Percentiles rank a stretch among this genome's conserved stretches.
Evolutionary conservation across 129 eudicot species (phyloP).

Genomic region (Helichrysum umbraculigerum): DNA sequence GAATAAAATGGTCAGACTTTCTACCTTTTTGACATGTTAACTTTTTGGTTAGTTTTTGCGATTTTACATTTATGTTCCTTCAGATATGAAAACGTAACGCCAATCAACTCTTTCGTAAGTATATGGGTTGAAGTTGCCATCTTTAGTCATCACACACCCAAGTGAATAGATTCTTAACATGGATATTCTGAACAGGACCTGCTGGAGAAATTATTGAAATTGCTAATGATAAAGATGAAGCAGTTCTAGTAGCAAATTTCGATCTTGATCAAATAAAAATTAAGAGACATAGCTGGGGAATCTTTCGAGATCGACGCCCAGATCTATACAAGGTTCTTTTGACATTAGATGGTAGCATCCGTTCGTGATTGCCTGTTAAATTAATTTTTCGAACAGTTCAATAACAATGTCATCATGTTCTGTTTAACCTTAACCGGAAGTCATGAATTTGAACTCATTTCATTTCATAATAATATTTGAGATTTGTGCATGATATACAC

Average conservation of each 20-base stretch:
- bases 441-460: slow-evolving; percentile 27
- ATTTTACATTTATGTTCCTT: not conserved
- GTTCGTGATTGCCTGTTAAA: slow-evolving; percentile 41
- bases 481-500: slow-evolving; percentile 17
- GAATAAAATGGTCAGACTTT: not conserved
- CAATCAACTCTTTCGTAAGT: not conserved
- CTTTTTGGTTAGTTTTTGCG: not conserved
- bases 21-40: not conserved
- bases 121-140: no score
- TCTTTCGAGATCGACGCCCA: slow-evolving; percentile 95
- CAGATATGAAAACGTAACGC: not conserved
- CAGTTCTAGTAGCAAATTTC: slow-evolving; percentile 71
- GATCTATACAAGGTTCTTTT: slow-evolving; percentile 95
- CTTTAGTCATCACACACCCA: no score
- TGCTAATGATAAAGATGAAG: slow-evolving; percentile 88
- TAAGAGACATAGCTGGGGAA: slow-evolving; percentile 90
- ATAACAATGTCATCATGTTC: slow-evolving; percentile 23
- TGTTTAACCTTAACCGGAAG: slow-evolving; percentile 23
- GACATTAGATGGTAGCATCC: slow-evolving; percentile 84
- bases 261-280: slow-evolving; percentile 80
- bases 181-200: slow-evolving; percentile 51
- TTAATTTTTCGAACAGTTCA: slow-evolving; percentile 14
- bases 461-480: slow-evolving; percentile 27
- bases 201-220: slow-evolving; percentile 76
- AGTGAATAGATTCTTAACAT: not conserved